phyloP scores from a whole-genome alignment of 345 rosid genomes.

The Bruguiera gymnorhiza region DNA sequence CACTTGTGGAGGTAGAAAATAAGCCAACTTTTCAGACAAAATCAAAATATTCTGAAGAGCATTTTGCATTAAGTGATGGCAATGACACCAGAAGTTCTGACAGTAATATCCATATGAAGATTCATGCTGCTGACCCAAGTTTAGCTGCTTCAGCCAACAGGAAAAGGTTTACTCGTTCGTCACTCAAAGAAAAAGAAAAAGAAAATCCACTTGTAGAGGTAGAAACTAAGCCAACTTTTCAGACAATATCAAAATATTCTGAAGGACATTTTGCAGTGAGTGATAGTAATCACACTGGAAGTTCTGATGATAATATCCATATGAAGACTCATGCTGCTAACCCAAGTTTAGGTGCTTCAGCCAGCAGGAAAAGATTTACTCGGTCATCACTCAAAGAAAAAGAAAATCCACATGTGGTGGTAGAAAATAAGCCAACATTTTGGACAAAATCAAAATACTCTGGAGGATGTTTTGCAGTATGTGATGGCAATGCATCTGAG shows the following conservation, averaged over 20 bases:
- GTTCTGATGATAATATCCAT: not conserved
- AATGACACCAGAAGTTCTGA: not conserved
- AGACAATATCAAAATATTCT: not conserved
- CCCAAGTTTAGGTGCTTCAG: conserved; percentile 3
- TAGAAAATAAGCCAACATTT: conserved; percentile 4
- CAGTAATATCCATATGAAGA: not conserved
- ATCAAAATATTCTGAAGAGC: not conserved
- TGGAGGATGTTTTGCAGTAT: not conserved
- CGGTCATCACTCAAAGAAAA: conserved; percentile 6
- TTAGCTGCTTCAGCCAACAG: conserved; percentile 2
- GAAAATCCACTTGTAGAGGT: not conserved
- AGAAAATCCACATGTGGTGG: conserved; percentile 2
- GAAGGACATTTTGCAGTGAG: not conserved
- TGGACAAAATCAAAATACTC: not conserved
- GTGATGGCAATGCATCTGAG: not conserved
- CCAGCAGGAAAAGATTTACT: conserved; percentile 7
- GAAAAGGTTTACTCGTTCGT: conserved; percentile 6
- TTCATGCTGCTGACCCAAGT: not conserved
- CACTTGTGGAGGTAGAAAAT: conserved; percentile 3
- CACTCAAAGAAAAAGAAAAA: conserved; percentile 8
- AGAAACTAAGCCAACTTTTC: conserved; percentile 1
- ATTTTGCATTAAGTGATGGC: not conserved
- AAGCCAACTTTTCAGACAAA: not conserved
- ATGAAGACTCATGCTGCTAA: not conserved
- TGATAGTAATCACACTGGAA: not conserved